A percentile compares a stretch with the other conserved stretches of the same genome.
phyloP scores from a whole-genome alignment of 1,284 basidiomycete species.

The Leccinum fallax region DNA sequence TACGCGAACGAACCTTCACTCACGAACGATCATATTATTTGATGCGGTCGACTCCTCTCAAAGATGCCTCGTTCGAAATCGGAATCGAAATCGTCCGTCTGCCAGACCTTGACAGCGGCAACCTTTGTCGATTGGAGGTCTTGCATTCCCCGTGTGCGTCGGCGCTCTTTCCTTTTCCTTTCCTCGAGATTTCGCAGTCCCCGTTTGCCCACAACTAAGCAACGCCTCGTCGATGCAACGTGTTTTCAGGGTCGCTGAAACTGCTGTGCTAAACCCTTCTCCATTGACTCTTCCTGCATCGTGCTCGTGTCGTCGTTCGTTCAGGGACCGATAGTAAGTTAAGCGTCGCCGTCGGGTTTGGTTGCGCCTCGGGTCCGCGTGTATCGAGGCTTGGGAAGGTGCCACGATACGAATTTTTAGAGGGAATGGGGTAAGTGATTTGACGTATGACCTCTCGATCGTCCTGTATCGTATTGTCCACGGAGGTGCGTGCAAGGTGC shows the following conservation, averaged over 20 bases:
- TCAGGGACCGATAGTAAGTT: neutral
- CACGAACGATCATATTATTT: neutral
- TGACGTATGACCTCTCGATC: neutral
- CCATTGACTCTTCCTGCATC: neutral
- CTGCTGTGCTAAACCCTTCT: conserved; percentile 5
- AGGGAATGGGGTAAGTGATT: neutral
- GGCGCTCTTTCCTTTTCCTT: neutral
- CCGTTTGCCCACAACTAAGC: neutral
- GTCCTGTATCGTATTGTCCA: neutral
- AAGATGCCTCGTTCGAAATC: neutral
- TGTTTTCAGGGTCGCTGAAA: conserved; percentile 21
- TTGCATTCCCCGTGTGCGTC: neutral
- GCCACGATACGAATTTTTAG: neutral
- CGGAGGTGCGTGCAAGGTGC: neutral
- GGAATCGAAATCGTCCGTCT: neutral
- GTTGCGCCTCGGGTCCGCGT: neutral
- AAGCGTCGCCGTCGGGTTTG: neutral
- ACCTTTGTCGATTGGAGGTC: neutral
- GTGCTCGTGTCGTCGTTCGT: neutral
- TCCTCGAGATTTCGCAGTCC: neutral
- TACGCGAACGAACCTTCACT: neutral
- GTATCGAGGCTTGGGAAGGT: neutral
- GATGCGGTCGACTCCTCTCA: neutral
- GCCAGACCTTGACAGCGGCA: neutral
- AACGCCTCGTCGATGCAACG: conserved; percentile 27